Base-by-base conservation (phyloP, 1,284 basidiomycete genomes). In the Ceratobasidium papillatum region DNA sequence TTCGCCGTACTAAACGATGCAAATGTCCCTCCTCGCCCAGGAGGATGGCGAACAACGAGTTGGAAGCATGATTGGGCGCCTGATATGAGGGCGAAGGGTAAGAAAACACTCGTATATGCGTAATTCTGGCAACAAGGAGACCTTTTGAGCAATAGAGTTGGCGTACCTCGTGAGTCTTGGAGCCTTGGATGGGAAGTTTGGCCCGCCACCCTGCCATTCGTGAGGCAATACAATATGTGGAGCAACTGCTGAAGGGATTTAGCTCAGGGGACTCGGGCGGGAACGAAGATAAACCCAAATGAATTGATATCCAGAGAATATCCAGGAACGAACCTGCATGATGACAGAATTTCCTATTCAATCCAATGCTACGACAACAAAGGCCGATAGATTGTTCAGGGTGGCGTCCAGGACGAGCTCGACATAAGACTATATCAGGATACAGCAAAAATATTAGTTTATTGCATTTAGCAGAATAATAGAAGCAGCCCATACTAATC, bases 1-100 rank as follows among this genome's bases (percentile, higher is more conserved):
- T 69, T 69, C 66, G 66, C 66, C 66, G 66, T 25, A 2, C 52
- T 19, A 34, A 7, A 45, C 12, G 66, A 69, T 52, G 54, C 19
- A 69, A 41, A 69, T 58, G 66, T 69, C 66, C 36, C 12, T 34
- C 34, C 19, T 52, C 14, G 27, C 66, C 66, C 66, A 41, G 38
- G 22, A 36, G 17, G 52, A 69, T 25, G 66, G 66, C 34, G 38
- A 38, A 17, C 34, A 43, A 69, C 32, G 34, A 14, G 36, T 43
- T 41, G 52, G 66, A 69, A 69, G 66, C 64, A 54, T 52, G 66
- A 69, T 69, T 69, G 66, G 66, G 66, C 66, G 66, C 66, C 43
- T 69, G 66, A 69, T 69, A 69, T 7, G 52, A 58, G 51, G 54
- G 66, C 27, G 17, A 58, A 69, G 52, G 54, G 47, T n/a, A 19